These are phyloP conservation scores for Striga asiatica DNA, from an alignment of 257 asterid species.

Conservation along the genomic window DNA sequence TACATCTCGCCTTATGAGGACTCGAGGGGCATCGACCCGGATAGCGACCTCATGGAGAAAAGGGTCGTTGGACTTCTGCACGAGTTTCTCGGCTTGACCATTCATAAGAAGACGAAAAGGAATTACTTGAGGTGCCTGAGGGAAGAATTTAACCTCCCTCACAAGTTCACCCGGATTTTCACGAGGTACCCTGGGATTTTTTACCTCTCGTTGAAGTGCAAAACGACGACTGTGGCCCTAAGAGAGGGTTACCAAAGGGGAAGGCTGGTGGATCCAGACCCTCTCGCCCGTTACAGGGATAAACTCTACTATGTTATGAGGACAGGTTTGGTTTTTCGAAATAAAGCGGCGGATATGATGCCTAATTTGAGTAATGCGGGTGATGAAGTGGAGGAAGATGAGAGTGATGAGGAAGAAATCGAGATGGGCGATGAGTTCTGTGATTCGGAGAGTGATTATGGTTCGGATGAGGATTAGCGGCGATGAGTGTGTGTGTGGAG, in stretches of 20 bases:
- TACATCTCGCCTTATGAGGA: conserved; percentile 92
- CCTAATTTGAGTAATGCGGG: conserved; percentile 35
- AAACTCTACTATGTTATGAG: conserved; percentile 79
- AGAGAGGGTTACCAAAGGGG: conserved; percentile 83
- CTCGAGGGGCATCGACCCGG: conserved; percentile 62
- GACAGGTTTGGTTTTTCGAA: conserved; percentile 66
- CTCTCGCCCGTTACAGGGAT: conserved; percentile 58
- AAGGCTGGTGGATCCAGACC: conserved; percentile 54
- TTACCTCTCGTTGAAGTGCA: conserved; percentile 78
- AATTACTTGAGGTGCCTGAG: conserved; percentile 81
- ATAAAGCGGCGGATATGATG: conserved; percentile 50
- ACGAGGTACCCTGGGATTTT: conserved; percentile 93
- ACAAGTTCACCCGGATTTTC: conserved; percentile 75
- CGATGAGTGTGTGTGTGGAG: neutral
- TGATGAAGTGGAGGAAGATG: conserved; percentile 30
- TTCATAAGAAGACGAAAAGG: conserved; percentile 83
- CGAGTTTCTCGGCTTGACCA: conserved; percentile 61
- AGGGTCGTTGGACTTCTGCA: conserved; percentile 89
- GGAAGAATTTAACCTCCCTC: conserved; percentile 77
- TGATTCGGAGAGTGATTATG: conserved; percentile 34
- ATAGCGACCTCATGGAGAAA: conserved; percentile 92
- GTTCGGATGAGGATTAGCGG: conserved; percentile 39
- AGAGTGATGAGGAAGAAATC: conserved; percentile 30
- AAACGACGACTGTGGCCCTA: conserved; percentile 78
- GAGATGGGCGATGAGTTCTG: conserved; percentile 16